phyloP scores from a whole-genome alignment of 192 early-diverging fungal species.

The Coemansia sp. region DNA sequence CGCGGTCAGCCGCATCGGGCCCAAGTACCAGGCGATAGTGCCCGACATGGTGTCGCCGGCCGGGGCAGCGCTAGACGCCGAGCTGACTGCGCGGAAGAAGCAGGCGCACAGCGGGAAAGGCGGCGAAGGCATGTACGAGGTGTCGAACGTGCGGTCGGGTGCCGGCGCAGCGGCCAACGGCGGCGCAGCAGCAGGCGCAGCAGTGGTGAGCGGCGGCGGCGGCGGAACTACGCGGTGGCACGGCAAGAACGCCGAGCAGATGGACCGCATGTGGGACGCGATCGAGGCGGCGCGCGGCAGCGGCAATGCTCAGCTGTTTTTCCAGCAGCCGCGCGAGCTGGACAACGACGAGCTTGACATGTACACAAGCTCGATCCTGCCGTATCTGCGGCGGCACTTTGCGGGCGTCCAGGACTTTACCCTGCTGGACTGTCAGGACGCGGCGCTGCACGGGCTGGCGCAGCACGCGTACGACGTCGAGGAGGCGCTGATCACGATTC shows the following conservation, averaged over 20 bases:
- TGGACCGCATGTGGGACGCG: slow-evolving; percentile 45
- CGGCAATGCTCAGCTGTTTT: slow-evolving; percentile 47
- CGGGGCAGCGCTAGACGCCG: slow-evolving; percentile 33
- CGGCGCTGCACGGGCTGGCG: slow-evolving; percentile 59
- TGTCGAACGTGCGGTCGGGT: neutral
- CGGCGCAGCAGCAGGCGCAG: slow-evolving; percentile 6
- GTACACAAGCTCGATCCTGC: slow-evolving; percentile 51
- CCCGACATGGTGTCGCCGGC: slow-evolving; percentile 56
- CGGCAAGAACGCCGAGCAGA: slow-evolving; percentile 48
- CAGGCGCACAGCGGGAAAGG: neutral
- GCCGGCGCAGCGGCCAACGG: neutral
- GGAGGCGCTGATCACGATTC: slow-evolving; percentile 58
- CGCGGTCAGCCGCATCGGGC: slow-evolving; percentile 77
- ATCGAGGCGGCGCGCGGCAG: slow-evolving; percentile 45
- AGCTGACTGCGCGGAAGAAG: slow-evolving; percentile 10
- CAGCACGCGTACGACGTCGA: slow-evolving; percentile 57
- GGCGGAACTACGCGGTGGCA: slow-evolving; percentile 44
- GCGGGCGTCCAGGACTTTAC: slow-evolving; percentile 41
- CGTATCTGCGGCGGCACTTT: slow-evolving; percentile 43
- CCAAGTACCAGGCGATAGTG: slow-evolving; percentile 76
- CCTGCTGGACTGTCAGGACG: slow-evolving; percentile 64
- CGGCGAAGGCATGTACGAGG: neutral
- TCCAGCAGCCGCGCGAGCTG: slow-evolving; percentile 40
- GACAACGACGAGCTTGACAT: slow-evolving; percentile 54
- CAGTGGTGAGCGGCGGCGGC: slow-evolving; percentile 10